Base-by-base conservation (phyloP, 2,329 filamentous ascomycete species). In the Verticillium dahliae region DNA sequence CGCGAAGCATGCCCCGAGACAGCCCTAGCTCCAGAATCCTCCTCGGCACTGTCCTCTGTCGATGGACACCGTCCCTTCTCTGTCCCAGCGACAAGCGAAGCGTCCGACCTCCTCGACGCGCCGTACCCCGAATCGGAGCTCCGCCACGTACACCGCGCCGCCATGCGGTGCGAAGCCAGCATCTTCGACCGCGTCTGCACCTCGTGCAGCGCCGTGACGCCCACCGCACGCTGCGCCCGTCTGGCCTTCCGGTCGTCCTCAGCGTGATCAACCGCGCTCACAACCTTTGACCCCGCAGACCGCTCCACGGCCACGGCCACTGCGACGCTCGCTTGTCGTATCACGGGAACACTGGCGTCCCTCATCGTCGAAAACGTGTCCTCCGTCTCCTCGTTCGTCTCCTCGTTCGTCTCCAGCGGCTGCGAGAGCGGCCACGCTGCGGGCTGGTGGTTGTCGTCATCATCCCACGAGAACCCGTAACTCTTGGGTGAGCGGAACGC, bases 281-380 rank as follows among this genome's bases (percentile, higher is more conserved):
- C 62, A 14, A 65, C 56, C 18, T 35, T 63, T 3, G 57, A 57
- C 15, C 61, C 60, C 2, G 60, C 63, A 27, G 62, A 62, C 5
- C 27, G 27, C 27, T 31, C 27, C 27, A 31, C 27, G 27, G 62
- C 59, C 11, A 62, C 63, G 6, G 63, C 62, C 56, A 62, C 58
- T 11, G 63, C 62, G 27, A 65, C 60, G 4, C 58, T 57, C 41
- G 63, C 63, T 55, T 65, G 59, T 33, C 62, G 57, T 31, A 64
- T 35, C 10, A 64, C 59, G 31, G 33, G 27, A 56, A 15, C 34
- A 14, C 27, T 56, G 15, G 9, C 33, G 5, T 18, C 31, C 54
- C 14, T 34, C 54, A 7, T 18, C 13, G 6, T 1, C 6, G 54
- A 22, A 10, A 13, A 35, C 5, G 1, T 4, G 5, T 4, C 14